Percentiles rank a stretch among this genome's conserved stretches.
phyloP scores from a whole-genome alignment of 768 basidiomycete species.

The Daedaleopsis sinensis region DNA sequence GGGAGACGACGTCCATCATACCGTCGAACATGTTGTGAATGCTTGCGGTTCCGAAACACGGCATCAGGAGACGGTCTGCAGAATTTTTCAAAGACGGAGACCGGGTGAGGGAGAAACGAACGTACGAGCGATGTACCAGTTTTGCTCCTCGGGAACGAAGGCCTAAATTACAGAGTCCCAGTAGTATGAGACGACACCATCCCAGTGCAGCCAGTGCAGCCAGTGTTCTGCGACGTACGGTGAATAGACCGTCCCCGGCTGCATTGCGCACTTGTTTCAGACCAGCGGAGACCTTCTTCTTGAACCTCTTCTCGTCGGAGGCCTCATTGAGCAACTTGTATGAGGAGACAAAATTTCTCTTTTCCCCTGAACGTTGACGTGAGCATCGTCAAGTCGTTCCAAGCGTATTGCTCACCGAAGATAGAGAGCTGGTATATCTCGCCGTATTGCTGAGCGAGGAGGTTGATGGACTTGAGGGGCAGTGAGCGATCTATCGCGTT shows the following conservation, averaged over 20 bases:
- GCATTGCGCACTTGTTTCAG: conserved; percentile 40
- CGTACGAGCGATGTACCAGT: conserved; percentile 50
- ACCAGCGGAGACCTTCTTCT: conserved; percentile 40
- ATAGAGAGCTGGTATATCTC: conserved; percentile 44
- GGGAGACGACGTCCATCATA: conserved; percentile 49
- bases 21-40: conserved; percentile 49
- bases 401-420: conserved; percentile 28
- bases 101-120: background rate
- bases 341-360: conserved; percentile 35
- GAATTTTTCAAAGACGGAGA: background rate
- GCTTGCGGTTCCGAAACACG: conserved; percentile 43
- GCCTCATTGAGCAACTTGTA: conserved; percentile 43
- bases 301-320: conserved; percentile 45
- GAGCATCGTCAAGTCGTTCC: background rate
- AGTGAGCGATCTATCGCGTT: conserved; percentile 38
- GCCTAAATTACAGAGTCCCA: conserved; percentile 28
- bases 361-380: conserved; percentile 25
- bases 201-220: conserved; percentile 20
- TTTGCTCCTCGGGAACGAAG: conserved; percentile 42
- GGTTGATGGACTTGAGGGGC: conserved; percentile 35
- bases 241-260: conserved; percentile 46
- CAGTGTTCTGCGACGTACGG: conserved; percentile 30
- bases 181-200: conserved; percentile 28
- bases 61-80: conserved; percentile 42
- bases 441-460: conserved; percentile 43